These are phyloP conservation scores for Coemansia sp. DNA, from an alignment of 192 early-diverging fungal genomes.

Conservation along the genomic window DNA sequence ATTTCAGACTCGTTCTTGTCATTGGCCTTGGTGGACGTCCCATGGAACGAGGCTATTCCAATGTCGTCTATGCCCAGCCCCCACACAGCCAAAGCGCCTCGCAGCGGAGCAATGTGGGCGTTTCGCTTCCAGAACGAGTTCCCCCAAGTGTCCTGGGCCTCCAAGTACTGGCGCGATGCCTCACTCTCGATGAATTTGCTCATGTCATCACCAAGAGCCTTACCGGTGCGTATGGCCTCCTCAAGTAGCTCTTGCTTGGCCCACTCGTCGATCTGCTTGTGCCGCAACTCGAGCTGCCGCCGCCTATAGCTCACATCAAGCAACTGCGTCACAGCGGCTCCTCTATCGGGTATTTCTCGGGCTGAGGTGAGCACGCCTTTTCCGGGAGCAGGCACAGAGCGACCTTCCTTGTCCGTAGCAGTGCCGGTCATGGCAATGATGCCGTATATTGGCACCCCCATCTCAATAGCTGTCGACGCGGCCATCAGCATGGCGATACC, in stretches of 20 bases:
- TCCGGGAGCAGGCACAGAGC: constrained; percentile 93
- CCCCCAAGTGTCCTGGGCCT: constrained; percentile 79
- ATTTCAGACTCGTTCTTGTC: constrained; percentile 94
- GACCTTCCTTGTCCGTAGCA: constrained; percentile 93
- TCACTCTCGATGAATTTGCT: constrained; percentile 54
- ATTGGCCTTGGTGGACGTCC: constrained; percentile 92
- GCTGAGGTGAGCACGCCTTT: constrained; percentile 92
- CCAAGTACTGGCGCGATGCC: constrained; percentile 73
- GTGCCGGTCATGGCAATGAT: constrained; percentile 86
- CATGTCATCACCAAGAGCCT: constrained; percentile 29
- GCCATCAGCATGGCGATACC: constrained; percentile 91
- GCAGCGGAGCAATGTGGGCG: constrained; percentile 78
- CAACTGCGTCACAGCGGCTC: constrained; percentile 39
- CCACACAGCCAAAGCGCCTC: constrained; percentile 84
- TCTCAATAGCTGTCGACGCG: constrained; percentile 81
- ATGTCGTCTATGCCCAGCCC: constrained; percentile 93
- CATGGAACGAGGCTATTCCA: constrained; percentile 93
- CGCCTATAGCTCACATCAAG: constrained; percentile 84
- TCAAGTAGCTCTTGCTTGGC: constrained; percentile 23
- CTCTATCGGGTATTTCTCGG: constrained; percentile 58
- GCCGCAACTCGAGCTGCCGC: constrained; percentile 65
- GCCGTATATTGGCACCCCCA: constrained; percentile 91
- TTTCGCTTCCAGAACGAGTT: constrained; percentile 79
- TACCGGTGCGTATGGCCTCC: constrained; percentile 56
- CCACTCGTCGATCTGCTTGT: constrained; percentile 17